Conservation (phyloP, 768 basidiomycete genomes). For the Pisolithus albus region DNA sequence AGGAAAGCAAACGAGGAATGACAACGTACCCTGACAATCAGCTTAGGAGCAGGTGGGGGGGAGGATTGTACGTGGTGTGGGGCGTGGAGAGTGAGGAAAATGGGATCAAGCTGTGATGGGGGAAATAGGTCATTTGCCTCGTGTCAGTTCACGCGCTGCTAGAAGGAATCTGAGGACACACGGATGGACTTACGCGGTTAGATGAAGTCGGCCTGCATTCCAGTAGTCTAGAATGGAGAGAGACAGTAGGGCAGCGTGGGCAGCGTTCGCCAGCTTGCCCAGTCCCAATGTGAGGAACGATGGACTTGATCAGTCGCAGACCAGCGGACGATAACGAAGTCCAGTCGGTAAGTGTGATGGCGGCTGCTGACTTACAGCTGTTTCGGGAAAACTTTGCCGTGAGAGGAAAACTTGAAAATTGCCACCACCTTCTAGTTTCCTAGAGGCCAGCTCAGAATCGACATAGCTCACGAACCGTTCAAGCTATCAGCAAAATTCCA, state of each 20-base stretch:
- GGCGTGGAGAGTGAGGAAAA: neutral
- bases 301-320: neutral
- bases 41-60: constrained; percentile 5
- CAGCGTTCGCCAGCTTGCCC: neutral
- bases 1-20: constrained; percentile 7
- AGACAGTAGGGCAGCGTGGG: neutral
- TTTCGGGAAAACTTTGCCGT: too few relatives aligned
- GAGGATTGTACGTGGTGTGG: constrained; percentile 16
- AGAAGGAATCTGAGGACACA: neutral
- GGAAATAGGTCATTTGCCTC: constrained; percentile 36
- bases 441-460: too few relatives aligned
- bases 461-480: too few relatives aligned
- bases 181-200: constrained; percentile 13
- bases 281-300: neutral
- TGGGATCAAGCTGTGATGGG: constrained; percentile 29
- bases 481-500: too few relatives aligned
- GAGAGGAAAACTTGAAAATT: too few relatives aligned
- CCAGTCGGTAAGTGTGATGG: too few relatives aligned
- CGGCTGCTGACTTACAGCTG: too few relatives aligned
- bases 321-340: neutral
- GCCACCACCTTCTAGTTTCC: too few relatives aligned
- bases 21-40: constrained; percentile 12
- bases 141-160: constrained; percentile 46
- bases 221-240: neutral
- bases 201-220: constrained; percentile 10